phyloP scores from a whole-genome alignment of 768 basidiomycete species.

The Hericium coralloides region DNA sequence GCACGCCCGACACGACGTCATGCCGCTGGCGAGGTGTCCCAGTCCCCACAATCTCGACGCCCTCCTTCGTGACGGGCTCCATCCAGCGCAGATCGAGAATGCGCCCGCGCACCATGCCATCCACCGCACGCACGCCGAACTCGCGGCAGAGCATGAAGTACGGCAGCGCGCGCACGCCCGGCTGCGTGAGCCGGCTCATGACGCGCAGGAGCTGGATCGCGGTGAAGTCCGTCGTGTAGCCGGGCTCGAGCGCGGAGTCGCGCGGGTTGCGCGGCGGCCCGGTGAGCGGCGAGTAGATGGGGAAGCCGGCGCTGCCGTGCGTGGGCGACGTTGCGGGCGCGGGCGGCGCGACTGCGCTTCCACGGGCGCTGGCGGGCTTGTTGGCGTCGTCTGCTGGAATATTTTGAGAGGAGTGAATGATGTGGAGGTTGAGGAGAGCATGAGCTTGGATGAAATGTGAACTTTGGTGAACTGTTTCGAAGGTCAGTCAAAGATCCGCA shows the following conservation, averaged over 20 bases:
- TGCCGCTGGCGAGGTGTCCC: conserved; percentile 15
- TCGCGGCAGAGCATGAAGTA: conserved; percentile 81
- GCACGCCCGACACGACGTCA: conserved; percentile 13
- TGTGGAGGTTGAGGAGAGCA: conserved; percentile 74
- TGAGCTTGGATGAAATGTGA: conserved; percentile 85
- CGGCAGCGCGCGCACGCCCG: conserved; percentile 52
- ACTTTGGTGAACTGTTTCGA: conserved; percentile 54
- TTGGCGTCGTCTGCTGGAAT: conserved; percentile 20
- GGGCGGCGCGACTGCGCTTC: conserved; percentile 14
- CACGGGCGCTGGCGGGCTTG: conserved; percentile 16
- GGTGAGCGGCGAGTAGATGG: conserved; percentile 28
- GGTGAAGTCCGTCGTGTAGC: conserved; percentile 59
- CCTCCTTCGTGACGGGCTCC: conserved; percentile 54
- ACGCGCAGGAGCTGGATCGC: conserved; percentile 74
- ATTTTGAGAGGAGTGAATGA: conserved; percentile 74
- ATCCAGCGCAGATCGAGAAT: conserved; percentile 75
- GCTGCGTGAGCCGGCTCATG: conserved; percentile 67
- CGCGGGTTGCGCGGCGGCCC: conserved; percentile 19
- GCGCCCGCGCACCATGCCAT: conserved; percentile 75
- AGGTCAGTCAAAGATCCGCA: not conserved
- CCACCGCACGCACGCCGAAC: conserved; percentile 75
- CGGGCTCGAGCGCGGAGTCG: conserved; percentile 24
- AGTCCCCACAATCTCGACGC: conserved; percentile 22
- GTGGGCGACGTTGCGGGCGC: conserved; percentile 15
- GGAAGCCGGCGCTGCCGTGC: conserved; percentile 23